phyloP scores from a whole-genome alignment of 306 rosid species.

The Cicer arietinum region DNA sequence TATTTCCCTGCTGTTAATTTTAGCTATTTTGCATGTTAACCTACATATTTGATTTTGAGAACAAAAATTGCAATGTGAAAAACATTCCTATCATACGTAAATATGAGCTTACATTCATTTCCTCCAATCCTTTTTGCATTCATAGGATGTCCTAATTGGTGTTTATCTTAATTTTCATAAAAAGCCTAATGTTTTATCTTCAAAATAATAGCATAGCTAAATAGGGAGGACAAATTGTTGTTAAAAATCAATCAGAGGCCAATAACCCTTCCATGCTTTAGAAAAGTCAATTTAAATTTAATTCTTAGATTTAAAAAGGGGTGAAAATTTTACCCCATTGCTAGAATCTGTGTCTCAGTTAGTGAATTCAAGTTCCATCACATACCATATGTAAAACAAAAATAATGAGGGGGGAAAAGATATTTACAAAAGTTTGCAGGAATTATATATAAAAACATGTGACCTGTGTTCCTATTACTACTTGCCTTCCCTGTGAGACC shows the following conservation, averaged over 20 bases:
- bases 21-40: slow-evolving; percentile 20
- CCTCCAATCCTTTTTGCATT: slow-evolving; percentile 31
- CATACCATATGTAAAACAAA: slow-evolving; percentile 4
- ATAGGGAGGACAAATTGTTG: slow-evolving; percentile 4
- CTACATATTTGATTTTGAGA: slow-evolving; percentile 26
- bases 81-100: slow-evolving; percentile 10
- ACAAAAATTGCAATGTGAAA: not conserved
- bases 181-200: slow-evolving; percentile 14
- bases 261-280: slow-evolving; percentile 14
- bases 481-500: slow-evolving; percentile 90
- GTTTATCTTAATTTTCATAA: not conserved
- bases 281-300: slow-evolving; percentile 14
- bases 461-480: slow-evolving; percentile 26
- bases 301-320: slow-evolving; percentile 7
- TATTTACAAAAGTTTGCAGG: not conserved
- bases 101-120: slow-evolving; percentile 27
- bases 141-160: not conserved
- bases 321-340: not conserved
- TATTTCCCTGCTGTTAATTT: slow-evolving; percentile 6
- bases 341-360: slow-evolving; percentile 30
- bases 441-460: slow-evolving; percentile 28
- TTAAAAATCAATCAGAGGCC: not conserved
- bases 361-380: slow-evolving; percentile 7
- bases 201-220: not conserved
- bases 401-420: not conserved